These are phyloP conservation scores for Vaccinium myrtillus DNA, from an alignment of 148 eudicot species.

Conservation along the genomic window DNA sequence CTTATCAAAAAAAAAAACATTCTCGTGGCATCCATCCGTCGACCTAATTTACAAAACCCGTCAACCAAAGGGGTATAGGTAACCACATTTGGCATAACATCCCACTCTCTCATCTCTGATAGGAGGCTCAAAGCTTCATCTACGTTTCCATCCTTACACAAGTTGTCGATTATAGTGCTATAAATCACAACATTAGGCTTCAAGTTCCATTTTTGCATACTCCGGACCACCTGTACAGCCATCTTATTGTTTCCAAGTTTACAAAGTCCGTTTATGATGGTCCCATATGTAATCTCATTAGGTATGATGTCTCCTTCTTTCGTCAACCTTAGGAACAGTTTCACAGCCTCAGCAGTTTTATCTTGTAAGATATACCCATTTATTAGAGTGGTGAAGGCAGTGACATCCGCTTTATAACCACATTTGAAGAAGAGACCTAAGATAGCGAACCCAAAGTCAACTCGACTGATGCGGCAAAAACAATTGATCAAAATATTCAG, in stretches of 20 bases:
- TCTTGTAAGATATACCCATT: not conserved
- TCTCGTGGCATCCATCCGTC: too few species aligned
- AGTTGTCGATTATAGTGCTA: slow-evolving; percentile 9
- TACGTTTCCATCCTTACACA: slow-evolving; percentile 17
- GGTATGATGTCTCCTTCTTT: slow-evolving; percentile 7
- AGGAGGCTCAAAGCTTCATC: slow-evolving; percentile 15
- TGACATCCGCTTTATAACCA: too few species aligned
- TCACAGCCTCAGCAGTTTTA: slow-evolving; percentile 13
- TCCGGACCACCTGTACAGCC: not conserved
- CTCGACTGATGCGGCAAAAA: slow-evolving; percentile 8
- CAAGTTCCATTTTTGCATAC: not conserved
- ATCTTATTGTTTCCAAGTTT: too few species aligned
- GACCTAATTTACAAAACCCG: too few species aligned
- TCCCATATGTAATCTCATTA: slow-evolving; percentile 4
- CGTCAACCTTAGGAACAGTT: slow-evolving; percentile 15
- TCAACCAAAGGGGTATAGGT: too few species aligned
- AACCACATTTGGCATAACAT: too few species aligned
- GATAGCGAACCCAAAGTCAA: too few species aligned
- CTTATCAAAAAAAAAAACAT: too few species aligned
- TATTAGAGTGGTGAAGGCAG: too few species aligned
- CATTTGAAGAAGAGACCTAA: too few species aligned
- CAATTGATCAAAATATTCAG: not conserved
- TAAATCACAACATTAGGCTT: not conserved
- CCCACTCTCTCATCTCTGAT: not conserved
- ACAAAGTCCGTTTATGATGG: not conserved